Percentiles rank a stretch among this genome's conserved stretches.
Evolutionary conservation across 2,329 filamentous ascomycete genomes (phyloP).

Genomic region (Ceratocystis papillata): DNA sequence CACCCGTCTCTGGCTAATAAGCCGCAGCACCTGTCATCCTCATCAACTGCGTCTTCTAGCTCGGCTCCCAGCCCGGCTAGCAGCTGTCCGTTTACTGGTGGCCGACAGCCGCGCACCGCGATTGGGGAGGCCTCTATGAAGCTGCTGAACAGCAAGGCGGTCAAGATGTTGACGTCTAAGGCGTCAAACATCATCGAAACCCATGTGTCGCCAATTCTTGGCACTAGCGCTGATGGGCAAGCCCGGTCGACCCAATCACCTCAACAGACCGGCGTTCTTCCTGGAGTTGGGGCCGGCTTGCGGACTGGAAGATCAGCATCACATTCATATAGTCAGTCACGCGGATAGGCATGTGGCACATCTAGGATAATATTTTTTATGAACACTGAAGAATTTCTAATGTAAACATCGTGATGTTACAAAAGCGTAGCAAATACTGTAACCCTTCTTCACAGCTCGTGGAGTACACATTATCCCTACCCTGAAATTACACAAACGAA

Average conservation of each 20-base stretch:
- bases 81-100: background rate
- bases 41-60: background rate
- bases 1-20: background rate
- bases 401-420: background rate
- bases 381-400: conserved; percentile 3
- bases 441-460: no score
- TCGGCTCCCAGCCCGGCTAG: background rate
- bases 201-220: conserved; percentile 26
- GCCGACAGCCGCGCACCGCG: conserved; percentile 9
- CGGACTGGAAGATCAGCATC: background rate
- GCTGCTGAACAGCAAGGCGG: conserved; percentile 26
- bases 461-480: background rate
- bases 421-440: no score
- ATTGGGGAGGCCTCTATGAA: conserved; percentile 13
- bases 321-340: background rate
- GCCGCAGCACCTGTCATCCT: conserved; percentile 5
- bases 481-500: no score
- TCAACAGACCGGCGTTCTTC: background rate
- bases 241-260: conserved; percentile 17
- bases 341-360: background rate
- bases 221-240: conserved; percentile 12
- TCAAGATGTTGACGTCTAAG: conserved; percentile 25
- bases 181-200: conserved; percentile 27
- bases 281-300: background rate
- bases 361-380: background rate